Evolutionary conservation across 768 basidiomycete species (phyloP), one percentile per base, ranked within the genome.

Genomic region (Termitomyces bulborhizus): DNA sequence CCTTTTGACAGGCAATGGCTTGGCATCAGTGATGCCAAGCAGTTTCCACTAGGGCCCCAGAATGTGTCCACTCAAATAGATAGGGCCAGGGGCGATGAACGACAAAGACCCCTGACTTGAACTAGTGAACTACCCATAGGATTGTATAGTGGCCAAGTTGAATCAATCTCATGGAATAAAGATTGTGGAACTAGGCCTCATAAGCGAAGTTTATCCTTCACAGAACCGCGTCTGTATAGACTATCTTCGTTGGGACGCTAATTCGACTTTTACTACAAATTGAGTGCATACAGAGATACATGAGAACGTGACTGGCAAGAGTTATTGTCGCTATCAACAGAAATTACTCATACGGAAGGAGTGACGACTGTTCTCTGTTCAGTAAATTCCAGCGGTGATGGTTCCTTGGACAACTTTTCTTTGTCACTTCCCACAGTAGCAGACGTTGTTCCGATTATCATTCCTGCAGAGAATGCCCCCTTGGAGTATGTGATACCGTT

Each of bases 381-480:
- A 2, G 27, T 32, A 32, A 16, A 29, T n/a, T 51, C 39, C 18
- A 26, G 12, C 3, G 34, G 24, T 16, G 39, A 41, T 12, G 6
- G 11, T 42, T 51, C 51, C 7, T 51, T 21, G n/a, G 18, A 29
- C 21, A 42, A 11, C 29, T 51, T 51, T 16, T 31, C 40, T 43
- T 42, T 27, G 15, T 15, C 29, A 7, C 41, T 42, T 21, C 15
- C 40, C 12, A 7, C 36, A n/a, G 9, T 39, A 8, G 13, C 34
- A 9, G 43, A 52, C 3, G 16, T 36, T 21, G 51, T 45, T 24
- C 18, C 50, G 11, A 11, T 12, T 12, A 51, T 4, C 4, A 59
- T 16, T 18, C 67, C 66, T 6, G 62, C 53, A 13, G 55, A 57
- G 26, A 68, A 53, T 13, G 69, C 67, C 37, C 68, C 68, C 3